Base-by-base conservation (phyloP, 352 stramenopile genomes). In the Phytophthora pinifolia region DNA sequence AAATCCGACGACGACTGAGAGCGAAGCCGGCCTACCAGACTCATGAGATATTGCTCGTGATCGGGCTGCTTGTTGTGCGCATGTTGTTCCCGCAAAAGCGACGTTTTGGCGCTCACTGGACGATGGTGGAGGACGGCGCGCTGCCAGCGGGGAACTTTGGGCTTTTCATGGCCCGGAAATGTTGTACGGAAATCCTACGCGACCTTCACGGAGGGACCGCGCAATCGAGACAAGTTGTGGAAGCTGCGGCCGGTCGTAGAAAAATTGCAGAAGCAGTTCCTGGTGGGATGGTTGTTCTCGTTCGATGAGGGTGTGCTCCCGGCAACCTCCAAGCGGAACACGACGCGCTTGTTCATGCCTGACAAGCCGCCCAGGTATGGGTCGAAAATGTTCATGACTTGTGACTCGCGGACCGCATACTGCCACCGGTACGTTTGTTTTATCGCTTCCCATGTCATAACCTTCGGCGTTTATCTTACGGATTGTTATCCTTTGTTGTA, bases 231-330 rank as follows among this genome's bases (percentile, higher is more conserved):
- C 30, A 62, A 65, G 17, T 2, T 62, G 0, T 71, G 56, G 52
- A 71, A 75, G 43, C 31, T 71, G 13, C 38, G 49, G 0, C 18
- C 8, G 0, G 51, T 68, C 4, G 41, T 62, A 0, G 20, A 59
- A 17, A 47, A 20, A 4, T 10, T 71, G 3, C 25, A 63, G 30
- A 6, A 58, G 14, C 58, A 15, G 0, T 68, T 57, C 32, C 18
- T 34, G 1, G 9, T 18, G 0, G 60, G 9, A 4, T 70, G 55
- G 51, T 17, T 55, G 1, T 59, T 72, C 9, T 66, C 55, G 0
- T 79, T 79, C 13, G 65, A 73, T 12, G 58, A 73, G 33, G 65
- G 53, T 6, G 54, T 75, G 1, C 10, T 75, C 1, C 62, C 42
- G 2, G 10, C 62, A 0, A 73, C 65, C 0, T 71, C 59, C 0